Base-by-base conservation (phyloP, 2,329 filamentous ascomycete genomes). In the Fusarium scirpi region DNA sequence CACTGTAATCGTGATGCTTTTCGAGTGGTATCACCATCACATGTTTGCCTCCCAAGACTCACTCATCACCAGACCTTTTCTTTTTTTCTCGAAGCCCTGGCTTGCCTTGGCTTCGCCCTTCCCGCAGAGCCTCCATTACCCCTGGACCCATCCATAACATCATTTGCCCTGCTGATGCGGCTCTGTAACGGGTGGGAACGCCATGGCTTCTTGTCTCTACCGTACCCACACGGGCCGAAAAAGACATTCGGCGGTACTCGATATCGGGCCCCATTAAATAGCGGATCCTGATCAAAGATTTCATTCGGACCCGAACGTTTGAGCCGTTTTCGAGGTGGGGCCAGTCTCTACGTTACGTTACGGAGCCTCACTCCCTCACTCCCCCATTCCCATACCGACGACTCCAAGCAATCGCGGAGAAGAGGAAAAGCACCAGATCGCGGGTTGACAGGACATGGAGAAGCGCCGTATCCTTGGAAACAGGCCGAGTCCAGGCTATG, bases 211-310 rank as follows among this genome's bases (percentile, higher is more conserved):
- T 53, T 6, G 8, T 18, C 22, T 52, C 32, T 53, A 41, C 47
- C 25, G 29, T 67, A 68, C 30, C 65, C 65, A 67, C 65, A 64
- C 65, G 65, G 65, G 64, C 65, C 64, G 65, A 68, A 67, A 46
- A 53, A 58, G 47, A 44, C 29, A 48, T 58, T 67, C 65, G 65
- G 65, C 64, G 65, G 54, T 67, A 67, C 65, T 67, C 58, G 52
- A 63, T 51, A 22, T 16, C 13, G 3, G 44, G 58, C 45, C 32
- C 65, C 65, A 68, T 64, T 48, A 34, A 51, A 38, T 24, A 44
- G 63, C 54, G 63, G 58, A 38, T 18, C 10, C 34, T 13, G 5
- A 11, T 13, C 24, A 44, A 56, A 27, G 62, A 62, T 55, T 38
- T 38, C 34, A 49, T 32, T 66, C 63, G 63, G 63, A 66, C 63